phyloP scores from a whole-genome alignment of 495 filamentous ascomycete genomes.

The Hyphodiscus hymeniophilus region DNA sequence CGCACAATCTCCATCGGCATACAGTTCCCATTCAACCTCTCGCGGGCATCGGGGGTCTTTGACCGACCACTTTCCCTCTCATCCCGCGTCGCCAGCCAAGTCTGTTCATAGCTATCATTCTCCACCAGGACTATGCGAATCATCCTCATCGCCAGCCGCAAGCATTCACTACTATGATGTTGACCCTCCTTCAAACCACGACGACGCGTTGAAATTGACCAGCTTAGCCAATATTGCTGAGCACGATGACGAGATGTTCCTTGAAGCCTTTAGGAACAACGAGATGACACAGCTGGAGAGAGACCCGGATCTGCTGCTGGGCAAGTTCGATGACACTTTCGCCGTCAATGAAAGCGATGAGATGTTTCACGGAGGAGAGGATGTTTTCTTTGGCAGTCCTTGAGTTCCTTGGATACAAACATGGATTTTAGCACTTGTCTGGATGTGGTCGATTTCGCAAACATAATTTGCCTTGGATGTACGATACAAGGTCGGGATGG shows the following conservation, averaged over 20 bases:
- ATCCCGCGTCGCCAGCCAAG: slow-evolving; percentile 38
- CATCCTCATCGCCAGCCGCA: slow-evolving; percentile 37
- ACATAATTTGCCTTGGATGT: too few species aligned
- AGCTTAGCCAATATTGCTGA: slow-evolving; percentile 25
- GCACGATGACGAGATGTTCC: slow-evolving; percentile 27
- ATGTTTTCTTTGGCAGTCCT: slow-evolving; percentile 30
- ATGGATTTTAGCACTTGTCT: too few species aligned
- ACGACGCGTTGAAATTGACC: slow-evolving; percentile 22
- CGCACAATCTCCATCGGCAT: slow-evolving; percentile 29
- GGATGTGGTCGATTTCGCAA: too few species aligned
- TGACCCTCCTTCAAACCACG: slow-evolving; percentile 27
- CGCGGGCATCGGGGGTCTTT: slow-evolving; percentile 16
- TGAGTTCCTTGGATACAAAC: slow-evolving; percentile 8
- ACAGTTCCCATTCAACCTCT: slow-evolving; percentile 27
- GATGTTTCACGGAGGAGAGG: slow-evolving; percentile 31
- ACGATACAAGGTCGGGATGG: too few species aligned
- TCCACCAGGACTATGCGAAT: slow-evolving; percentile 38
- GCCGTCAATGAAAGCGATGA: slow-evolving; percentile 29
- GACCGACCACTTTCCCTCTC: slow-evolving; percentile 23
- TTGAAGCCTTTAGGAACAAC: slow-evolving; percentile 22
- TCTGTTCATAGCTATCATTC: slow-evolving; percentile 25
- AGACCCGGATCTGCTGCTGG: slow-evolving; percentile 33
- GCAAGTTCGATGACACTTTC: slow-evolving; percentile 38
- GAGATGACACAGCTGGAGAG: slow-evolving; percentile 30
- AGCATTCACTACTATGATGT: slow-evolving; percentile 35